A percentile compares a stretch with the other conserved stretches of the same genome.
Conservation (phyloP, 495 filamentous ascomycete genomes). For the Geopyxis carbonaria region DNA sequence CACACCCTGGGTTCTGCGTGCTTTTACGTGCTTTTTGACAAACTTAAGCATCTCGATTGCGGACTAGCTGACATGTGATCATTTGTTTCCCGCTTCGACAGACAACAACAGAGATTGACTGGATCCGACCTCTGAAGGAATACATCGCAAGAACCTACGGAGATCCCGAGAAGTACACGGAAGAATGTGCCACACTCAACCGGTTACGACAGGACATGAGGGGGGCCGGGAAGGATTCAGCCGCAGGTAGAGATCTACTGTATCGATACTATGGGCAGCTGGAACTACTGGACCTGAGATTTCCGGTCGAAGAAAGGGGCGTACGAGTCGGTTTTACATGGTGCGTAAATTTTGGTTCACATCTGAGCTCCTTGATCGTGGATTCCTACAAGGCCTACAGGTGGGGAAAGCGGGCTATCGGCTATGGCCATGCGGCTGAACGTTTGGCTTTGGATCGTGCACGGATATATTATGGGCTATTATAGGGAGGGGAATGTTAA, state of each 20-base stretch:
- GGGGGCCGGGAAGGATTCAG: constrained; percentile 92
- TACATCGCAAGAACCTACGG: constrained; percentile 91
- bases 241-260: constrained; percentile 76
- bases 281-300: constrained; percentile 82
- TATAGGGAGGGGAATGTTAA: too few species aligned
- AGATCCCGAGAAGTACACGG: constrained; percentile 82
- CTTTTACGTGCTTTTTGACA: constrained; percentile 2
- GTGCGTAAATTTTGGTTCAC: too few species aligned
- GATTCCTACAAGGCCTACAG: too few species aligned
- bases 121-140: constrained; percentile 78
- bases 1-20: not conserved
- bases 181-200: constrained; percentile 91
- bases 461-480: too few species aligned
- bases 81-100: constrained; percentile 29
- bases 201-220: constrained; percentile 97
- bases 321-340: constrained; percentile 98
- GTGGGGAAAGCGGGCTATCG: too few species aligned
- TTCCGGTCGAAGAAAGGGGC: constrained; percentile 94
- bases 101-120: constrained; percentile 98
- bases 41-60: constrained; percentile 1
- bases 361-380: too few species aligned
- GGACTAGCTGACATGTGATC: constrained; percentile 5
- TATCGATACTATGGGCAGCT: constrained; percentile 97
- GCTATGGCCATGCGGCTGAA: too few species aligned
- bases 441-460: too few species aligned